Evolutionary conservation across 2,329 filamentous ascomycete species (phyloP).

Genomic region (Apiospora aurea): DNA sequence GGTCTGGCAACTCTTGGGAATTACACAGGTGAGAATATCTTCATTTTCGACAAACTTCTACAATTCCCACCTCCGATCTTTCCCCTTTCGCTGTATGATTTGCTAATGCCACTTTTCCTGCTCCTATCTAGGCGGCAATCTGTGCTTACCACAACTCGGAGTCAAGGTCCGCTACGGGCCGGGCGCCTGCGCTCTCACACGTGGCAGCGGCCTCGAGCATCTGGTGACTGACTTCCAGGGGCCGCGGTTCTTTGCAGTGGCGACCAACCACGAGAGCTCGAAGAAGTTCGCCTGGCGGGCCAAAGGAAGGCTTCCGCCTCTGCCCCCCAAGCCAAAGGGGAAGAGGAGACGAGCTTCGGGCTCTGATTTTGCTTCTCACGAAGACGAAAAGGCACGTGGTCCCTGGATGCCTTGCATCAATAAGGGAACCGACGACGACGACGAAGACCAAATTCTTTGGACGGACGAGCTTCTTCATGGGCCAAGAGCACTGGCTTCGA

Average conservation of each 20-base stretch:
- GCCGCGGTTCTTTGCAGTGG: slow-evolving; percentile 28
- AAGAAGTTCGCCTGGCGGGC: not conserved
- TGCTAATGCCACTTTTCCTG: not conserved
- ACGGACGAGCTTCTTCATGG: not conserved
- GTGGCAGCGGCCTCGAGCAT: slow-evolving; percentile 27
- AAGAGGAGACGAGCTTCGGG: not conserved
- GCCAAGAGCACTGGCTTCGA: not conserved
- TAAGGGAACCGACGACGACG: not conserved
- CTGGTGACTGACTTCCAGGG: slow-evolving; percentile 25
- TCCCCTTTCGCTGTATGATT: too few species aligned
- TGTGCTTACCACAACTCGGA: slow-evolving; percentile 27
- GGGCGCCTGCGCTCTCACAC: slow-evolving; percentile 27
- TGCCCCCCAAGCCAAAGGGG: not conserved
- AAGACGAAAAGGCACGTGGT: not conserved
- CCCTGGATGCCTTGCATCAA: not conserved
- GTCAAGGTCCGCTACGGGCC: slow-evolving; percentile 27
- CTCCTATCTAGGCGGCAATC: slow-evolving; percentile 18
- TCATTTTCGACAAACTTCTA: too few species aligned
- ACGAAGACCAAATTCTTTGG: not conserved
- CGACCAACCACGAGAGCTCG: slow-evolving; percentile 29
- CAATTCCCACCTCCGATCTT: too few species aligned
- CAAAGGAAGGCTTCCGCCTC: not conserved
- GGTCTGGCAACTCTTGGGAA: not conserved
- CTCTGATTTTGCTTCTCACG: too few species aligned
- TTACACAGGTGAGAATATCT: not conserved